Conservation (phyloP, 192 early-diverging fungal species). For the Lobosporangium transversale region DNA sequence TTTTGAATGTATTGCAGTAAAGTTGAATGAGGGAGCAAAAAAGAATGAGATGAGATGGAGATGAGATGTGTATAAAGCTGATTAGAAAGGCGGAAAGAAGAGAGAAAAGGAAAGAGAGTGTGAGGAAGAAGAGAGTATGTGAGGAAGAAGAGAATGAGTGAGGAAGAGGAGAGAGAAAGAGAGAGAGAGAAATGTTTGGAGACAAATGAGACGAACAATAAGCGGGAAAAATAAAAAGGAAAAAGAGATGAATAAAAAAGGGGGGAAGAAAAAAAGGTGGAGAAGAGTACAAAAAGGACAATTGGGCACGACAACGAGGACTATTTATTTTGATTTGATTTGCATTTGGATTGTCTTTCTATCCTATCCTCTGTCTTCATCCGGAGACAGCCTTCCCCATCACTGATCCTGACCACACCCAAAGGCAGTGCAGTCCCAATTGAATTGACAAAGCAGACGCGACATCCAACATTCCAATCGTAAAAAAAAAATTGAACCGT, state of each 20-base stretch:
- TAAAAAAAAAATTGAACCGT: too few relatives aligned
- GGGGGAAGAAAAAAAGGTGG: neutral
- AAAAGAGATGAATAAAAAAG: neutral
- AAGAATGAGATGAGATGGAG: neutral
- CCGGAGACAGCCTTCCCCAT: neutral
- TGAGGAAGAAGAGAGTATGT: neutral
- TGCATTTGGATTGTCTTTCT: neutral
- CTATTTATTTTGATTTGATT: neutral
- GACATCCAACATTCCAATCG: too few relatives aligned
- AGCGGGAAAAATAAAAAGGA: neutral
- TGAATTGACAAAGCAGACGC: too few relatives aligned
- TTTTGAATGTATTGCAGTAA: neutral
- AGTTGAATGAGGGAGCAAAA: neutral
- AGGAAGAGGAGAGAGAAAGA: conserved; percentile 1
- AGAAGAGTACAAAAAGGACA: neutral
- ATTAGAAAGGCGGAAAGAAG: too few relatives aligned
- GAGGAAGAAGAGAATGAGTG: neutral
- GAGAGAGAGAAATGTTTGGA: neutral
- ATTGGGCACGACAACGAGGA: neutral
- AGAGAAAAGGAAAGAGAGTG: neutral
- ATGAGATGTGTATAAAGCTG: neutral
- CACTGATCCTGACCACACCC: neutral
- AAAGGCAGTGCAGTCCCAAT: neutral
- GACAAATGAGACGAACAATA: too few relatives aligned
- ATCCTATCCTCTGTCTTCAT: neutral